Evolutionary conservation across 208 protist species (phyloP), one percentile per base, ranked within the genome.

Genomic region (Angomonas deanei): DNA sequence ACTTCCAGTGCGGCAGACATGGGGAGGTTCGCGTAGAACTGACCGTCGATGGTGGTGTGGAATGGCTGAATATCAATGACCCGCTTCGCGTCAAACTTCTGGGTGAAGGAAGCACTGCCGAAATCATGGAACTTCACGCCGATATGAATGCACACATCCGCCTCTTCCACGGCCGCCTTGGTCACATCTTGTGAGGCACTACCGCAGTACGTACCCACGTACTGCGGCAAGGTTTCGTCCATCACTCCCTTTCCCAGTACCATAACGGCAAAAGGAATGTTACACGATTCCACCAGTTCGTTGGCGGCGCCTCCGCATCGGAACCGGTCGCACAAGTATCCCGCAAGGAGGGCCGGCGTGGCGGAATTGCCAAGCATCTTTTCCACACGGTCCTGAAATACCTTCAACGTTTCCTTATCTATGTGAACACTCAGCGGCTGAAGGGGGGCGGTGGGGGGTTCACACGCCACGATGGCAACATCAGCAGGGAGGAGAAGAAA

Each of bases 11-110:
- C 72, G 21, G 64, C 67, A 32, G 70, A 38, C 72, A 86, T 79
- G 21, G 80, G 80, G 50, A 86, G 50, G 52, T 79, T 73, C 34
- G 42, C 56, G 65, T 73, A 86, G 49, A 66, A 52, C 62, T 80
- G 59, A 17, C 69, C 67, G 26, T 69, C 76, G 1, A 86, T 66
- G 30, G 56, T 65, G 52, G 64, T 54, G 36, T 64, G 49, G 60
- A 80, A 86, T 30, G 80, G 80, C 63, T 80, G 69, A 6, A 86
- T 66, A 33, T 82, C 72, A 53, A 86, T 80, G 58, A 58, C 47
- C 54, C 63, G 78, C 19, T 54, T 42, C 13, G 49, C 30, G 60
- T 77, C 55, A 58, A 86, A 76, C 49, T 82, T 82, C 26, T 82
- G 76, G 1, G 58, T 54, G 61, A 82, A 81, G 38, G 53, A 33